phyloP scores from a whole-genome alignment of 768 basidiomycete species.

The Russula ochroleuca region DNA sequence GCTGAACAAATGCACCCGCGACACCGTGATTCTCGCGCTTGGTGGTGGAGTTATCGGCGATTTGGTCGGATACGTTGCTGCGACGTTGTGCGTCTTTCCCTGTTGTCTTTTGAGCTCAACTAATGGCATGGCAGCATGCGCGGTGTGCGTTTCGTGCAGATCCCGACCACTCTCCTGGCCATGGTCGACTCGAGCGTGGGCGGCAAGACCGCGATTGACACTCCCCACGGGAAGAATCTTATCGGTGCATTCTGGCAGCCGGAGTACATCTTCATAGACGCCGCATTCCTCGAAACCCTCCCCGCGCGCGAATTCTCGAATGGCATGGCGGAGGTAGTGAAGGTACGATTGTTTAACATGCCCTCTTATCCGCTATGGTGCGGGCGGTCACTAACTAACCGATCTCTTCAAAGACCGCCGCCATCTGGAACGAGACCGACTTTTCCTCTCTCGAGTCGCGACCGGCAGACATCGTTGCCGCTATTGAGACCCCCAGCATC shows the following conservation, averaged over 20 bases:
- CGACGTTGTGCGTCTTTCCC: conserved; percentile 75
- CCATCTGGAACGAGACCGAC: conserved; percentile 94
- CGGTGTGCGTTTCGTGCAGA: conserved; percentile 90
- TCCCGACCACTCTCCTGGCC: conserved; percentile 92
- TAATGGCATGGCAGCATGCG: conserved; percentile 68
- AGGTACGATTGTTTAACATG: conserved; percentile 47
- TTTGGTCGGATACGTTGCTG: conserved; percentile 92
- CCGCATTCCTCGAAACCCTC: conserved; percentile 90
- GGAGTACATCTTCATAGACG: conserved; percentile 94
- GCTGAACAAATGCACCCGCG: conserved; percentile 82
- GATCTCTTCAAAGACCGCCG: conserved; percentile 69
- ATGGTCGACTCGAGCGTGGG: conserved; percentile 99
- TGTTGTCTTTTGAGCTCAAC: not conserved
- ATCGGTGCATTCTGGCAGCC: conserved; percentile 99
- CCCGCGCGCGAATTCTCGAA: conserved; percentile 94
- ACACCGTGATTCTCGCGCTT: conserved; percentile 88
- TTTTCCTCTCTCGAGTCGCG: conserved; percentile 86
- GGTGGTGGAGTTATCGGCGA: conserved; percentile 98
- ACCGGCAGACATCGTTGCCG: conserved; percentile 78
- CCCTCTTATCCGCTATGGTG: not conserved
- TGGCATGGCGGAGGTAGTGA: conserved; percentile 97
- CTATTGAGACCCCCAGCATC: conserved; percentile 68
- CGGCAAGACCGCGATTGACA: conserved; percentile 99
- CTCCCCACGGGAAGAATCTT: conserved; percentile 95
- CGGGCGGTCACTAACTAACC: not conserved